Percentiles rank a stretch among this genome's conserved stretches.
Conservation (phyloP, 768 basidiomycete genomes). For the Nevesoporus exiguus region DNA sequence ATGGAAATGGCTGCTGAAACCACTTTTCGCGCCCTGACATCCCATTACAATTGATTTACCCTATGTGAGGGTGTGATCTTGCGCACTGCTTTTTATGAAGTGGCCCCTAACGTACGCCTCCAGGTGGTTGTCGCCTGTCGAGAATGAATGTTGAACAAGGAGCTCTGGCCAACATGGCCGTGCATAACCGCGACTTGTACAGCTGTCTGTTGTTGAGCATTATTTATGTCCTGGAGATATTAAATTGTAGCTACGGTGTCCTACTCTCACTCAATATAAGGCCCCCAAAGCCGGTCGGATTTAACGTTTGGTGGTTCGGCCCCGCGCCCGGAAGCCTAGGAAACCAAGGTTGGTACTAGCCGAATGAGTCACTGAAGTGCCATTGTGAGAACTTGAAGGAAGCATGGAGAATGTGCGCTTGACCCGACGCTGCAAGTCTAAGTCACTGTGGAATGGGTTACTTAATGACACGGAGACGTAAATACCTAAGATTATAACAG, state of each 20-base stretch:
- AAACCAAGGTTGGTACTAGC: too few species aligned
- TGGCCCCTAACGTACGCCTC: not conserved
- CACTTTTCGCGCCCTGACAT: conserved; percentile 23
- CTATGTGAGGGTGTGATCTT: conserved; percentile 3
- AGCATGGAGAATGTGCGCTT: too few species aligned
- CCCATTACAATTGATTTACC: conserved; percentile 11
- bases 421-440: too few species aligned
- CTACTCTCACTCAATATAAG: not conserved
- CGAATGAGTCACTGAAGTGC: too few species aligned
- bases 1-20: conserved; percentile 31
- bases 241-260: conserved; percentile 1
- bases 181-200: conserved; percentile 1
- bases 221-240: not conserved
- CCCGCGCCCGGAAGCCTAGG: not conserved
- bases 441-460: too few species aligned
- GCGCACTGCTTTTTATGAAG: not conserved
- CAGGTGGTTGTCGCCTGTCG: not conserved
- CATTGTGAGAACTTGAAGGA: too few species aligned
- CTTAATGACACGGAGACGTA: too few species aligned
- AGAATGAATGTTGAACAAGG: not conserved
- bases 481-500: too few species aligned
- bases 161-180: not conserved
- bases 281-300: not conserved
- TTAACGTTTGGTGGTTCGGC: not conserved
- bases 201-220: not conserved